These are phyloP conservation scores for Penicillium verrucosum DNA, from an alignment of 2,329 filamentous ascomycete genomes.

Conservation along the genomic window DNA sequence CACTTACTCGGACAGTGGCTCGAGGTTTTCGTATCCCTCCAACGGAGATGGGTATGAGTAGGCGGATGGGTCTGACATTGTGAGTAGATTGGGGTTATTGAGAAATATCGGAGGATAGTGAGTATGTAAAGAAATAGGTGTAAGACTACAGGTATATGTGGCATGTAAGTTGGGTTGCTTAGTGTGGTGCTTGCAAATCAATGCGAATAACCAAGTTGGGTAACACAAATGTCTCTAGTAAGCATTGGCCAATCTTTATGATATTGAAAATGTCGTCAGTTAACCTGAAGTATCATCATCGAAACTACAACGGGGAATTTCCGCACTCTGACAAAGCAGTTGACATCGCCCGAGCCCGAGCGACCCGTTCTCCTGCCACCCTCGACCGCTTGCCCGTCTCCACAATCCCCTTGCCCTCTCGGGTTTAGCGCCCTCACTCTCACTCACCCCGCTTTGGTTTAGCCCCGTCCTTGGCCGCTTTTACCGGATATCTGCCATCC, in stretches of 20 bases:
- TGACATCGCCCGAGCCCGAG: slow-evolving; percentile 3
- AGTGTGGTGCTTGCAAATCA: slow-evolving; percentile 6
- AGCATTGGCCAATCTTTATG: not conserved
- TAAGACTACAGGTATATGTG: not conserved
- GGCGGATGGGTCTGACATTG: slow-evolving; percentile 50
- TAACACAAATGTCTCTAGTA: not conserved
- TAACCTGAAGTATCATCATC: not conserved
- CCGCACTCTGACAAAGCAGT: slow-evolving; percentile 19
- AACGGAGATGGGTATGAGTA: slow-evolving; percentile 57
- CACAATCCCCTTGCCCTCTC: slow-evolving; percentile 14
- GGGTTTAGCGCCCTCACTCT: slow-evolving; percentile 9
- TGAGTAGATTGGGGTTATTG: not conserved
- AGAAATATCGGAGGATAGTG: not conserved
- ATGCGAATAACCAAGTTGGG: not conserved
- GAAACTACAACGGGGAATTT: slow-evolving; percentile 1
- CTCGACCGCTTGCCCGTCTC: slow-evolving; percentile 17
- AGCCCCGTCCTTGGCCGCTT: slow-evolving; percentile 17
- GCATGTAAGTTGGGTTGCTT: not conserved
- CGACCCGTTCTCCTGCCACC: slow-evolving; percentile 17
- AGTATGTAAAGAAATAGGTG: not conserved
- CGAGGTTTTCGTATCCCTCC: slow-evolving; percentile 49
- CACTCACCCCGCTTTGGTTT: slow-evolving; percentile 15
- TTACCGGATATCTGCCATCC: slow-evolving; percentile 18
- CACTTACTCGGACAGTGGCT: slow-evolving; percentile 47
- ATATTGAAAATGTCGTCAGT: not conserved